A percentile compares a stretch with the other conserved stretches of the same genome.
Evolutionary conservation across 495 filamentous ascomycete genomes (phyloP).

Genomic region (Poronia punctata): DNA sequence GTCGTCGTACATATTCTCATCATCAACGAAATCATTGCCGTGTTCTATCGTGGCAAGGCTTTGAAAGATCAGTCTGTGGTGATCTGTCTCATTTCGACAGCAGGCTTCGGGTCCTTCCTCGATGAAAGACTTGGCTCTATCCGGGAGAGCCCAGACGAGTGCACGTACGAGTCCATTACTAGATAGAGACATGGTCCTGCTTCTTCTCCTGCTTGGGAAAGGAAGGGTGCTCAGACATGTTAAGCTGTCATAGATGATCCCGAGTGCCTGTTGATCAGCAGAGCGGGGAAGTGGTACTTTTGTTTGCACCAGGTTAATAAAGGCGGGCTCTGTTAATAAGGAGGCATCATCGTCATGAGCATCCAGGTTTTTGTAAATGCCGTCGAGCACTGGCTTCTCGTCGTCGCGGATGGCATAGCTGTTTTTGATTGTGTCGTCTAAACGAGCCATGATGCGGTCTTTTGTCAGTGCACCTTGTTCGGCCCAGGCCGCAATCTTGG

Average conservation of each 20-base stretch:
- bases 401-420: slow-evolving; percentile 1
- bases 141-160: slow-evolving; percentile 14
- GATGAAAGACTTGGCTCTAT: slow-evolving; percentile 6
- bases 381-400: slow-evolving; percentile 2
- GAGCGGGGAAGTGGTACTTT: slow-evolving; percentile 3
- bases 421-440: slow-evolving; percentile 5
- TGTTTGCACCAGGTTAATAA: slow-evolving; percentile 12
- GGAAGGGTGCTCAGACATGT: slow-evolving; percentile 15
- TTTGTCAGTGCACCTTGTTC: slow-evolving; percentile 9
- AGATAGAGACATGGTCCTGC: slow-evolving; percentile 7
- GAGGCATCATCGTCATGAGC: neutral
- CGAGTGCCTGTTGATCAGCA: slow-evolving; percentile 4
- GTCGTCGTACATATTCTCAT: slow-evolving; percentile 27
- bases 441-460: slow-evolving; percentile 9
- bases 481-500: slow-evolving; percentile 5
- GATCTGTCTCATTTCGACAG: slow-evolving; percentile 14
- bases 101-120: slow-evolving; percentile 15
- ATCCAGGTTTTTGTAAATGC: slow-evolving; percentile 7
- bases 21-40: slow-evolving; percentile 21
- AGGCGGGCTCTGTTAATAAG: slow-evolving; percentile 10
- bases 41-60: slow-evolving; percentile 16
- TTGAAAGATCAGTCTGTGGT: slow-evolving; percentile 20
- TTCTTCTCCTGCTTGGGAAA: slow-evolving; percentile 3
- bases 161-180: slow-evolving; percentile 13
- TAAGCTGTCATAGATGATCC: slow-evolving; percentile 16